Conservation (phyloP, 257 asterid genomes). For the Galeopsis tetrahit region DNA sequence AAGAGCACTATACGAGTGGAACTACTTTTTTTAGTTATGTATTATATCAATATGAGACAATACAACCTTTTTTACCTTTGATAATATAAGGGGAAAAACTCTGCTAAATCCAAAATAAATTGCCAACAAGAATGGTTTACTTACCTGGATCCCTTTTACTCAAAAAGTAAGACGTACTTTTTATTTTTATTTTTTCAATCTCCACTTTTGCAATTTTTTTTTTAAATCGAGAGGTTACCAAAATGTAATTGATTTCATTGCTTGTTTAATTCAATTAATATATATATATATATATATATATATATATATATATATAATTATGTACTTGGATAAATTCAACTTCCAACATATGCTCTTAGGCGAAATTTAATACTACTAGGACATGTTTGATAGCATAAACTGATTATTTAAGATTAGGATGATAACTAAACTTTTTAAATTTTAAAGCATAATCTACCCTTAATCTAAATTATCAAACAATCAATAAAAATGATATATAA, state of each 20-base stretch:
- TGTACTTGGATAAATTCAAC: not conserved
- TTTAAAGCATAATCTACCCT: no score
- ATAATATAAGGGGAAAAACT: not conserved
- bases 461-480: no score
- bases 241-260: not conserved
- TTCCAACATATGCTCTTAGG: no score
- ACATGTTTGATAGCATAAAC: no score
- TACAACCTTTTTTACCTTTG: conserved; percentile 15
- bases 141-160: conserved; percentile 35
- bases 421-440: no score
- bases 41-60: conserved; percentile 30
- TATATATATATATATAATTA: not conserved
- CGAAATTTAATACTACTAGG: no score
- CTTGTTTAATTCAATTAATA: not conserved
- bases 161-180: not conserved
- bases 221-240: not conserved
- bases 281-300: not conserved
- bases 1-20: conserved; percentile 30
- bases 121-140: conserved; percentile 22
- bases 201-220: not conserved
- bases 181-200: not conserved
- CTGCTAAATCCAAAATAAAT: conserved; percentile 27
- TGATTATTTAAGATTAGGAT: no score
- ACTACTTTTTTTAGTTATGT: conserved; percentile 11
- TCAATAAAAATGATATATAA: no score